phyloP scores from a whole-genome alignment of 23 red algal genomes.

The Agarophyton chilense region DNA sequence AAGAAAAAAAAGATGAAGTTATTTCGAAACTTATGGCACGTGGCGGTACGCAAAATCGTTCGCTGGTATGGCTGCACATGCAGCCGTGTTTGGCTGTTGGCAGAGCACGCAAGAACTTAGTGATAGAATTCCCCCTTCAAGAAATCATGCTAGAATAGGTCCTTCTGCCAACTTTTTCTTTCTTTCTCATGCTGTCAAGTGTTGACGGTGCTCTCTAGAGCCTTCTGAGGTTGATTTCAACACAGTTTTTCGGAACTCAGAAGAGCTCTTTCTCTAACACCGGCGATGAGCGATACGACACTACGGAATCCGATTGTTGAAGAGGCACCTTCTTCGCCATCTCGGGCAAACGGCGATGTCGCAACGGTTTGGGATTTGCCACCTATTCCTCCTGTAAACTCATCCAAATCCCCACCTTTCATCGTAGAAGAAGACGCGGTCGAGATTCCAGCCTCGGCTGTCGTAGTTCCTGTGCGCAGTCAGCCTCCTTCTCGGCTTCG shows the following conservation, averaged over 20 bases:
- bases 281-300: slow-evolving; percentile 42
- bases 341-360: background rate
- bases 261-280: background rate
- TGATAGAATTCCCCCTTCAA: background rate
- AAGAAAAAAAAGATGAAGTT: background rate
- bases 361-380: slow-evolving; percentile 55
- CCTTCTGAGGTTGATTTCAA: background rate
- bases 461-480: slow-evolving; percentile 28
- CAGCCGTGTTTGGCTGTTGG: background rate
- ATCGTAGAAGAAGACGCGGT: slow-evolving; percentile 48
- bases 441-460: slow-evolving; percentile 31
- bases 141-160: background rate
- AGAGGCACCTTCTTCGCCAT: slow-evolving; percentile 49
- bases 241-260: background rate
- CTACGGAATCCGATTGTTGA: slow-evolving; percentile 47
- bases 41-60: background rate
- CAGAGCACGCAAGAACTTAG: background rate
- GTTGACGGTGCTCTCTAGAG: background rate
- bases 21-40: background rate
- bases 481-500: slow-evolving; percentile 23
- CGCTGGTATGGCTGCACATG: slow-evolving; percentile 20
- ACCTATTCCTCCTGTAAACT: slow-evolving; percentile 34
- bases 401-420: slow-evolving; percentile 38
- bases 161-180: background rate
- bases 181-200: background rate